Conservation (phyloP, 2,329 filamentous ascomycete species). For the Fusarium bulbicola region DNA sequence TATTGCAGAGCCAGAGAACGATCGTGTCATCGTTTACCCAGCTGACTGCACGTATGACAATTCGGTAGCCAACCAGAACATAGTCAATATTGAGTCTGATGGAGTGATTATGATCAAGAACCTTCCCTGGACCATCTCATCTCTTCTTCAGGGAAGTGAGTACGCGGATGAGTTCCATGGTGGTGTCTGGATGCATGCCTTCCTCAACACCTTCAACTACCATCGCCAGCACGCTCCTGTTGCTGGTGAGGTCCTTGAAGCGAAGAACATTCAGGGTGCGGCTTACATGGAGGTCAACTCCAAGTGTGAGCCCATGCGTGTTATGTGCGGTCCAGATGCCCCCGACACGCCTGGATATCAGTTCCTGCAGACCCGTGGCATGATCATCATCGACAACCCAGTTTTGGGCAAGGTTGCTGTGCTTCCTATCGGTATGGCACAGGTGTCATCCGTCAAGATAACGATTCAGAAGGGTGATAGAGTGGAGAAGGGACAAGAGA, state of each 20-base stretch:
- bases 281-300: conserved; percentile 9
- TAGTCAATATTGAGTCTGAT: conserved; percentile 5
- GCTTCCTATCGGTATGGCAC: conserved; percentile 1
- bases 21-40: conserved; percentile 1
- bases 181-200: conserved; percentile 11
- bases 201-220: conserved; percentile 17
- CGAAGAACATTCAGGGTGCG: conserved; percentile 1
- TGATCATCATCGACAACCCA: conserved; percentile 4
- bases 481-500: conserved; percentile 3
- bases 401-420: not conserved
- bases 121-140: not conserved
- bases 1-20: not conserved
- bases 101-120: conserved; percentile 1
- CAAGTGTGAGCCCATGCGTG: not conserved
- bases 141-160: not conserved
- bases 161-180: conserved; percentile 5
- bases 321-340: not conserved
- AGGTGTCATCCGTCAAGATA: not conserved
- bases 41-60: conserved; percentile 11
- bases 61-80: not conserved
- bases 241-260: not conserved
- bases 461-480: not conserved
- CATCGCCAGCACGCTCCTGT: conserved; percentile 4
- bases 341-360: not conserved
- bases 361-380: conserved; percentile 8